A percentile compares a stretch with the other conserved stretches of the same genome.
Conservation (phyloP, 2,329 filamentous ascomycete genomes). For the Xylaria sp. region DNA sequence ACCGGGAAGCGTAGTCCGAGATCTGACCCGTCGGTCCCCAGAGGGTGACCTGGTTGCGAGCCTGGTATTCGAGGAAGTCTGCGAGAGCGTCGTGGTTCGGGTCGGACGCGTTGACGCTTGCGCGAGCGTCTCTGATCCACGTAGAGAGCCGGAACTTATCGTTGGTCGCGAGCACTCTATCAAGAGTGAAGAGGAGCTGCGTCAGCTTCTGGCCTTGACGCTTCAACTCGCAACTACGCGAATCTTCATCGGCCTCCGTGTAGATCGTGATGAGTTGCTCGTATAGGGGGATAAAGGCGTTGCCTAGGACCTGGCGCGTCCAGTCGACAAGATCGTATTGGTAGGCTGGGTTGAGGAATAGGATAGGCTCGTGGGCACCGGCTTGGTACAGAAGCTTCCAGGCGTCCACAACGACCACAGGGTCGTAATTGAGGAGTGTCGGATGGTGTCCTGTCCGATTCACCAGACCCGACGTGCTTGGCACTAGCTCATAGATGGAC, state of each 20-base stretch:
- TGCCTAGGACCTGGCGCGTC: slow-evolving; percentile 29
- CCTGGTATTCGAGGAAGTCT: slow-evolving; percentile 31
- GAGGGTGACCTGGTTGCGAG: slow-evolving; percentile 29
- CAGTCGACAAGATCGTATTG: slow-evolving; percentile 30
- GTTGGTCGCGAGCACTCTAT: slow-evolving; percentile 25
- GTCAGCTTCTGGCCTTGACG: slow-evolving; percentile 20
- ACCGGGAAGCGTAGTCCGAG: slow-evolving; percentile 27
- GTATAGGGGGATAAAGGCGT: slow-evolving; percentile 28
- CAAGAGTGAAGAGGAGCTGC: slow-evolving; percentile 20
- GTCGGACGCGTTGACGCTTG: slow-evolving; percentile 16
- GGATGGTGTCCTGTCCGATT: slow-evolving; percentile 31
- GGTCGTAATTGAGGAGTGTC: slow-evolving; percentile 29
- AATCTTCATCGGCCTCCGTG: background rate
- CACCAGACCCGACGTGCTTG: slow-evolving; percentile 20
- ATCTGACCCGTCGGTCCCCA: slow-evolving; percentile 29
- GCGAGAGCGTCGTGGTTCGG: slow-evolving; percentile 11
- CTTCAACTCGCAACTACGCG: background rate
- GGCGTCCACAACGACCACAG: slow-evolving; percentile 16
- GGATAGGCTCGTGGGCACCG: slow-evolving; percentile 12
- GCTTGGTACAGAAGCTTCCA: slow-evolving; percentile 27
- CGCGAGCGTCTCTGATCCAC: slow-evolving; percentile 26
- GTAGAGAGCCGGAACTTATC: slow-evolving; percentile 23
- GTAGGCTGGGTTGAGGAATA: slow-evolving; percentile 28
- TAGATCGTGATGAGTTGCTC: slow-evolving; percentile 25
- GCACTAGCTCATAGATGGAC: slow-evolving; percentile 28